Evolutionary conservation across 75 land plant species (phyloP).

Genomic region (Cryptomeria japonica): DNA sequence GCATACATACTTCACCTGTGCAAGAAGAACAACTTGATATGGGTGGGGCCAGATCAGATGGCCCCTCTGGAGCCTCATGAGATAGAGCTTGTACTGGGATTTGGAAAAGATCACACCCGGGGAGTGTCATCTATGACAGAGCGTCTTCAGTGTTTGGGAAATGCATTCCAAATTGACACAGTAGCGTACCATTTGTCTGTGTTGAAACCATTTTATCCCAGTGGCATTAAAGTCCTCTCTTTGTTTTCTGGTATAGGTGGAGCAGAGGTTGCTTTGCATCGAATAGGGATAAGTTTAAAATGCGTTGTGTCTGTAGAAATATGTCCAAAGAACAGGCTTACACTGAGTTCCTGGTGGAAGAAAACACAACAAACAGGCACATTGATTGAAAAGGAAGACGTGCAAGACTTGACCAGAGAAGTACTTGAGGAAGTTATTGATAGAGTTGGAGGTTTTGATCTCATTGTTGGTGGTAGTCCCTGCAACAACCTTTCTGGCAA

Average conservation of each 20-base stretch:
- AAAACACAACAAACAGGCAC: constrained; percentile 68
- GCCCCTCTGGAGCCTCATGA: constrained; percentile 84
- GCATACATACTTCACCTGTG: constrained; percentile 42
- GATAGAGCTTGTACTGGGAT: constrained; percentile 67
- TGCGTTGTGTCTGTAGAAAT: constrained; percentile 40
- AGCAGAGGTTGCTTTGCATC: constrained; percentile 43
- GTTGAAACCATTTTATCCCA: constrained; percentile 31
- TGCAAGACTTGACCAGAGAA: constrained; percentile 43
- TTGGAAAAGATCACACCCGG: constrained; percentile 74
- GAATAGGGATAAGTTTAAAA: constrained; percentile 25
- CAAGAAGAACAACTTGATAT: constrained; percentile 69
- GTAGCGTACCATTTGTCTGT: constrained; percentile 46
- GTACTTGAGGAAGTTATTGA: constrained; percentile 36
- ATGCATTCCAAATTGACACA: constrained; percentile 66
- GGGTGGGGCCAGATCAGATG: constrained; percentile 64
- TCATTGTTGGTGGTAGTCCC: constrained; percentile 86
- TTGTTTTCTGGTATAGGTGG: constrained; percentile 50
- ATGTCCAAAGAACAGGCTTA: constrained; percentile 37
- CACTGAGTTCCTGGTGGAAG: constrained; percentile 82
- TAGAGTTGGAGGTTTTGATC: constrained; percentile 70
- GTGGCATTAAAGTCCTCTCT: constrained; percentile 35
- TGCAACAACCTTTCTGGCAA: constrained; percentile 87
- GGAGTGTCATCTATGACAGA: constrained; percentile 57
- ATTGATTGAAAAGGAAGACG: constrained; percentile 57
- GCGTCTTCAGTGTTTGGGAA: constrained; percentile 59